phyloP scores from a whole-genome alignment of 345 rosid genomes.

The Lumnitzera racemosa region DNA sequence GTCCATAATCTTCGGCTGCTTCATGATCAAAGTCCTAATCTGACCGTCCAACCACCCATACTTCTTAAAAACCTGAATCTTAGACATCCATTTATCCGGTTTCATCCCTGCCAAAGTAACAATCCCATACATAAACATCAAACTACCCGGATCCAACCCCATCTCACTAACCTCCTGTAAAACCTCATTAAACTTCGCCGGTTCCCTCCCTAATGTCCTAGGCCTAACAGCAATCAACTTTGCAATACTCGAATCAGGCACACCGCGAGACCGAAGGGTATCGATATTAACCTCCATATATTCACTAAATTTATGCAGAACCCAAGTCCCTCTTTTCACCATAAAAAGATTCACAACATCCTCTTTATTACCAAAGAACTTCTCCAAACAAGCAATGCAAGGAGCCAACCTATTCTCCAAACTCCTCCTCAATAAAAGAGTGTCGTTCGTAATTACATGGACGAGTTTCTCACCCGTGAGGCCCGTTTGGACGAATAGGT shows the following conservation, averaged over 20 bases:
- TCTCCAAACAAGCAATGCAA: conserved; percentile 6
- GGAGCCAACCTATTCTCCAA: conserved; percentile 3
- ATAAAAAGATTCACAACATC: conserved; percentile 4
- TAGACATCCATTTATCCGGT: conserved; percentile 2
- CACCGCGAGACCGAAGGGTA: conserved; percentile 1
- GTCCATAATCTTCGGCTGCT: conserved; percentile 12
- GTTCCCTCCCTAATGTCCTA: conserved; percentile 7
- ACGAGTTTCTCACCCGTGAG: conserved; percentile 6
- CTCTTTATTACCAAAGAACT: conserved; percentile 5
- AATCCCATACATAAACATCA: conserved; percentile 5
- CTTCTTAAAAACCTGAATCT: conserved; percentile 10
- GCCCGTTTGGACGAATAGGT: conserved; percentile 2
- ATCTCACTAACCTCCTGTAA: conserved; percentile 4
- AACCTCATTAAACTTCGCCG: conserved; percentile 3
- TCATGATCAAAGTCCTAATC: conserved; percentile 3
- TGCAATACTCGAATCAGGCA: conserved; percentile 6
- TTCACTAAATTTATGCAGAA: conserved; percentile 6
- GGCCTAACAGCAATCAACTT: conserved; percentile 2
- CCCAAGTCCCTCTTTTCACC: conserved; percentile 10
- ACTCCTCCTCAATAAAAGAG: conserved; percentile 3
- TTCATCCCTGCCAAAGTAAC: conserved; percentile 5
- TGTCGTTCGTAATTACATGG: conserved; percentile 9
- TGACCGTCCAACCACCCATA: conserved; percentile 9
- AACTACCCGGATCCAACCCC: conserved; percentile 3
- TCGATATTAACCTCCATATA: conserved; percentile 7